Base-by-base conservation (phyloP, 2,329 filamentous ascomycete species). In the Colletotrichum falcatum region DNA sequence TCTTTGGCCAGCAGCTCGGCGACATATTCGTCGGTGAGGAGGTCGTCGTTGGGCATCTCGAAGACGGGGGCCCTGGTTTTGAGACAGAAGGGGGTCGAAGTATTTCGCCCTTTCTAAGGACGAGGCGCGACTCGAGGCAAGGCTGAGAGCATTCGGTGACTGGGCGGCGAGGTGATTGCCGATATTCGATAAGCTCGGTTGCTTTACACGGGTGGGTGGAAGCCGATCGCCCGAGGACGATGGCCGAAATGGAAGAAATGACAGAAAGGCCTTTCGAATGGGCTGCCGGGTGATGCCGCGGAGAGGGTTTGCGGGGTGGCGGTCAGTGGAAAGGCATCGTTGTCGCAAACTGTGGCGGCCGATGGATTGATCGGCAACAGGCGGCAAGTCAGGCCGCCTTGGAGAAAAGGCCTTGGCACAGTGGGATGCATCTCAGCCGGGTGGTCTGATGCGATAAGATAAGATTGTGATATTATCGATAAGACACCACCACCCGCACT, bases 1-100 rank as follows among this genome's bases (percentile, higher is more conserved):
- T 98, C 95, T 74, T 92, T 89, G 61, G 90, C 89, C 44, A 98
- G 85, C n/a, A 97, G 83, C 58, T 87, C 87, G 20, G 94, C 94
- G 73, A 97, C 90, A 76, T 94, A 94, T 61, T 94, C 92, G 78
- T 97, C 93, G 26, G 90, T 90, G 56, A 91, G 79, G 30, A 88
- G 77, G n/a, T 85, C 83, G 73, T 87, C 81, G 63, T 83, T 82
- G 14, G 80, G 65, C 83, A 84, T 85, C 33, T n/a, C 49, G 35
- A 3, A n/a, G 1, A 20, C 18, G 14, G 9, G 11, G 6, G 4
- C n/a, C n/a, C 48, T 18, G 53, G 49, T 33, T 9, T 61, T 3
- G 30, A 46, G 44, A 6, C 23, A 33, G 51, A 30, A 54, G 23
- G 60, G 3, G 5, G 7, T 49, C 6, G 20, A 16, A 2, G 7